Conservation (phyloP, 2,329 filamentous ascomycete genomes). For the Septoria linicola region DNA sequence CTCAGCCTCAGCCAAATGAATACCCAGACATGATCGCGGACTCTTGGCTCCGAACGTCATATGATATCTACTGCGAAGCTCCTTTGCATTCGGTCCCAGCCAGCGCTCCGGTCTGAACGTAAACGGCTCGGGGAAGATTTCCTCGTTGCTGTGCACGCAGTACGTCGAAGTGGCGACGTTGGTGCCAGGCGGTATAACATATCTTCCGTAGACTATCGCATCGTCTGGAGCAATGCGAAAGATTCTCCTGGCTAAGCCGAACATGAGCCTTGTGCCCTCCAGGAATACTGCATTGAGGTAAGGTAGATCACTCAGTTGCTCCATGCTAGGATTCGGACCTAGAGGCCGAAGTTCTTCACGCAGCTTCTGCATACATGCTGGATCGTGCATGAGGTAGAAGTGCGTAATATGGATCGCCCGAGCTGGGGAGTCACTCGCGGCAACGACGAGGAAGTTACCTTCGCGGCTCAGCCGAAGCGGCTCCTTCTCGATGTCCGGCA, state of each 20-base stretch:
- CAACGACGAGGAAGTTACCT: slow-evolving; percentile 13
- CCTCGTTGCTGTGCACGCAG: slow-evolving; percentile 35
- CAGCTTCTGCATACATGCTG: slow-evolving; percentile 7
- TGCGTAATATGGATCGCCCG: slow-evolving; percentile 10
- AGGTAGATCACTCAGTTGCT: slow-evolving; percentile 17
- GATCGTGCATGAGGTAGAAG: slow-evolving; percentile 14
- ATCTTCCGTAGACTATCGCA: slow-evolving; percentile 14
- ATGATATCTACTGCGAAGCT: slow-evolving; percentile 30
- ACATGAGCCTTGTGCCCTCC: slow-evolving; percentile 30
- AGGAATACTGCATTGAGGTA: slow-evolving; percentile 25
- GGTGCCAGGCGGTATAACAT: slow-evolving; percentile 24
- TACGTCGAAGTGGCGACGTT: slow-evolving; percentile 32
- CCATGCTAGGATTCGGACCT: slow-evolving; percentile 12
- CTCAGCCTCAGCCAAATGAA: slow-evolving; percentile 40
- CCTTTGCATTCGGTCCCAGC: slow-evolving; percentile 7
- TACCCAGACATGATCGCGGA: slow-evolving; percentile 31
- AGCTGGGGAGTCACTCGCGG: slow-evolving; percentile 11
- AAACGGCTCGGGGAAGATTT: slow-evolving; percentile 35
- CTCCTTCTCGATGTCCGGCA: slow-evolving; percentile 16
- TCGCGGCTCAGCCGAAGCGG: slow-evolving; percentile 12
- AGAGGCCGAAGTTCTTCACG: slow-evolving; percentile 8
- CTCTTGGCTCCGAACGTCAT: slow-evolving; percentile 38
- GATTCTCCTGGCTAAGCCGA: slow-evolving; percentile 25
- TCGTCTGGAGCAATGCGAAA: slow-evolving; percentile 28
- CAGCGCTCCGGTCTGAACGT: slow-evolving; percentile 30